These are phyloP conservation scores for Eimeria acervulina DNA, from an alignment of 169 alveolate species.

Conservation along the genomic window DNA sequence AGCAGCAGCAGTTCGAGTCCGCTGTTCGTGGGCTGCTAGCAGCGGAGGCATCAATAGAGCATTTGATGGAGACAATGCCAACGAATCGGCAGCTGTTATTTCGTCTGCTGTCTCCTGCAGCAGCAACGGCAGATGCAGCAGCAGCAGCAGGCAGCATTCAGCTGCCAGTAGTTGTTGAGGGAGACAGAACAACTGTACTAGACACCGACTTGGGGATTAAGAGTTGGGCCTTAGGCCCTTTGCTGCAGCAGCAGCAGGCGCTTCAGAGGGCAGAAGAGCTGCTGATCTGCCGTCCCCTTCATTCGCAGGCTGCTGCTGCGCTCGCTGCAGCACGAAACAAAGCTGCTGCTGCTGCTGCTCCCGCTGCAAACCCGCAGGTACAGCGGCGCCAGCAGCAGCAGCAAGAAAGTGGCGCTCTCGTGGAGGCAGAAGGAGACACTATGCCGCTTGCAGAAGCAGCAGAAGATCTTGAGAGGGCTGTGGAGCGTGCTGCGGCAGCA, in stretches of 20 bases:
- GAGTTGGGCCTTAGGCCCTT: constrained; percentile 47
- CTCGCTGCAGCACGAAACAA: constrained; percentile 57
- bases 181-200: constrained; percentile 44
- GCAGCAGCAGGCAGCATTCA: constrained; percentile 59
- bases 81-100: constrained; percentile 19
- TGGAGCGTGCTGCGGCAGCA: constrained; percentile 20
- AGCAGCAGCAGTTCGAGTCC: constrained; percentile 44
- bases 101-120: constrained; percentile 68
- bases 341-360: constrained; percentile 65
- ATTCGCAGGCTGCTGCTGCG: constrained; percentile 61
- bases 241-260: constrained; percentile 66
- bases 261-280: constrained; percentile 71
- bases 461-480: constrained; percentile 52
- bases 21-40: constrained; percentile 52
- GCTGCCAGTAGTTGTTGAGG: constrained; percentile 41
- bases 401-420: constrained; percentile 51
- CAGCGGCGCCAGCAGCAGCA: constrained; percentile 44
- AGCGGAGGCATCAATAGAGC: constrained; percentile 40
- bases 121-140: constrained; percentile 56
- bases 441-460: constrained; percentile 72
- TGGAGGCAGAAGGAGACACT: constrained; percentile 55
- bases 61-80: constrained; percentile 48
- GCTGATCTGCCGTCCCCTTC: constrained; percentile 49
- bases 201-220: constrained; percentile 44
- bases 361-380: not conserved